These are phyloP conservation scores for Cinnamomum micranthum DNA, from an alignment of 164 flowering plant genomes.

Conservation along the genomic window DNA sequence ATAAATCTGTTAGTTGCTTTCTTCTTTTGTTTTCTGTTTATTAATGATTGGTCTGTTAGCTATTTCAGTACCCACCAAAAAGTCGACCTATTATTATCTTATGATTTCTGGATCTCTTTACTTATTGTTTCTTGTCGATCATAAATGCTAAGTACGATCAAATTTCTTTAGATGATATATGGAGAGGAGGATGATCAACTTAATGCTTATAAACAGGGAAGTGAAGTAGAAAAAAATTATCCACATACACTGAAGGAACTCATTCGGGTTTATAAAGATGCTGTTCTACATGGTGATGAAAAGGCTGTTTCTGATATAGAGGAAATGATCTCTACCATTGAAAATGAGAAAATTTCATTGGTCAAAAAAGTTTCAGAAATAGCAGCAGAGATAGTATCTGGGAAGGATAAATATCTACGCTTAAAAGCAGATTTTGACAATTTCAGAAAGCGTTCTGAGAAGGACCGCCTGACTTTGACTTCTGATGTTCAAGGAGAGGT, in stretches of 20 bases:
- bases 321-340: conserved; percentile 35
- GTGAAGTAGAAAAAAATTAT: conserved; percentile 14
- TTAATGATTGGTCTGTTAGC: not conserved
- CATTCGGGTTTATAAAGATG: conserved; percentile 56
- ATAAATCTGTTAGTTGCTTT: not conserved
- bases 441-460: conserved; percentile 73
- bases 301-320: conserved; percentile 49
- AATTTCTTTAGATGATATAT: conserved; percentile 6
- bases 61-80: not conserved
- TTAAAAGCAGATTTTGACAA: conserved; percentile 95
- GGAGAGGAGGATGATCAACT: conserved; percentile 13
- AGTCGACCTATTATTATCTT: not conserved
- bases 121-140: not conserved
- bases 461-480: conserved; percentile 53
- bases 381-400: conserved; percentile 54
- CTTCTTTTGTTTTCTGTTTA: not conserved
- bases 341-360: conserved; percentile 56
- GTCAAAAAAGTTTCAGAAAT: conserved; percentile 45
- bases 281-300: conserved; percentile 52
- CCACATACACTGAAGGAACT: conserved; percentile 32
- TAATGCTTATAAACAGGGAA: conserved; percentile 22
- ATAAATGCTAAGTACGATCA: not conserved
- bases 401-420: conserved; percentile 65
- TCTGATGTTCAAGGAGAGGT: conserved; percentile 70
- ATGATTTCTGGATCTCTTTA: not conserved